Conservation (phyloP, 2,329 filamentous ascomycete genomes). For the Fusarium haematococcum region DNA sequence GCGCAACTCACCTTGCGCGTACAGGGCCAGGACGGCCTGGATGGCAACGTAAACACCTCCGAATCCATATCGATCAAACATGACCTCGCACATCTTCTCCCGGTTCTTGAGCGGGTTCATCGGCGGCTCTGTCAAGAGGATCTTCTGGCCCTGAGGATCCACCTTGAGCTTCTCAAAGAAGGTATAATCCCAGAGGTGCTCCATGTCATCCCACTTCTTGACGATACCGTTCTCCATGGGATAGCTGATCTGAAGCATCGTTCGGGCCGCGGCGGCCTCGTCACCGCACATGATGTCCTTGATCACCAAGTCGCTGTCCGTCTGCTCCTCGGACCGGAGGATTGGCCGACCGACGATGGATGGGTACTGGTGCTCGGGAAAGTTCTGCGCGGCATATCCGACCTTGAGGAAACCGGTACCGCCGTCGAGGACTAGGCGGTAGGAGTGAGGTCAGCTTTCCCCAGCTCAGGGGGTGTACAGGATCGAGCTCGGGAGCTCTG, state of each 20-base stretch:
- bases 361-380: constrained; percentile 98
- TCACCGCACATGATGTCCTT: constrained; percentile 99
- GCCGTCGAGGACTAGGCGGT: constrained; percentile 89
- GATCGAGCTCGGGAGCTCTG: constrained; percentile 23
- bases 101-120: constrained; percentile 98
- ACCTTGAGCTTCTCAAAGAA: constrained; percentile 98
- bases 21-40: constrained; percentile 94
- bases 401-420: constrained; percentile 99
- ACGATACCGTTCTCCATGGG: constrained; percentile 99
- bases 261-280: constrained; percentile 93
- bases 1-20: constrained; percentile 82
- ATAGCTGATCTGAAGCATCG: constrained; percentile 98
- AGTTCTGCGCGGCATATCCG: constrained; percentile 99
- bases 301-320: constrained; percentile 71
- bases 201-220: constrained; percentile 99
- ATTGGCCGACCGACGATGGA: constrained; percentile 98
- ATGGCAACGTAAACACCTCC: constrained; percentile 98
- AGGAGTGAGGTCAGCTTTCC: constrained; percentile 38
- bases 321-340: constrained; percentile 91
- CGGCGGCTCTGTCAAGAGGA: constrained; percentile 94
- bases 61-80: constrained; percentile 98
- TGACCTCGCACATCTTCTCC: constrained; percentile 98
- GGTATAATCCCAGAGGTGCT: constrained; percentile 99
- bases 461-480: constrained; percentile 23
- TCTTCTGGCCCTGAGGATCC: constrained; percentile 92